Base-by-base conservation (phyloP, 441 rosid genomes). In the Gossypium lobatum region DNA sequence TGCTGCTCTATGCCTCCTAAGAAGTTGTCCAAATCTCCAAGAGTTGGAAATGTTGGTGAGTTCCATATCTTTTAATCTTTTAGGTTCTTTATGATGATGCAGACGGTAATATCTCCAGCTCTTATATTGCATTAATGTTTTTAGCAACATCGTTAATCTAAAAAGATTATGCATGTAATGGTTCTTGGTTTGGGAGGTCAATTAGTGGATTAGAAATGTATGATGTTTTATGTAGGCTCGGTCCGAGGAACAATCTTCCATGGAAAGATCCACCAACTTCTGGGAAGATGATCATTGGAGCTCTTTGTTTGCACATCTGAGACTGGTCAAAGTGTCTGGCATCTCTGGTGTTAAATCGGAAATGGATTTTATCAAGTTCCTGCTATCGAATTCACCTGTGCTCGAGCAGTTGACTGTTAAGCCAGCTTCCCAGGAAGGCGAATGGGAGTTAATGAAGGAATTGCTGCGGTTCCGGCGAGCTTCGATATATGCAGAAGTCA, bases 31-130 rank as follows among this genome's bases (percentile, higher is more conserved):
- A 2, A 87, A 85, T 68, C 77, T 90, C 52, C 90, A 83, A 74
- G 95, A 90, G 77, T 79, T 90, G 46, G 95, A 88, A 82, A 85
- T 87, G 79, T 74, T 85, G 87, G 91, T 90, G 71, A 73, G 85
- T 70, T 62, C 46, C 23, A 54, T 75, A 59, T 69, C 7, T 1
- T 34, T 50, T 6, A 6, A 57, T 39, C 16, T 18, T 18, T 6
- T 46, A 0, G 50, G 23, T 3, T 68, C 65, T 53, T 37, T 45
- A 26, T 68, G 55, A 18, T 26, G 52, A 59, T 63, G 28, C 14
- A 31, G 16, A 60, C 48, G 1, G 3, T 39, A 45, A 48, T 18
- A 23, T 52, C 58, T n/a, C n/a, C 28, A 2, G 3, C 17, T 60
- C 61, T 70, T 34, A 11, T 18, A 67, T 20, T 31, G 28, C 57